Base-by-base conservation (phyloP, 2,329 filamentous ascomycete species). In the Aspergillus ustus region DNA sequence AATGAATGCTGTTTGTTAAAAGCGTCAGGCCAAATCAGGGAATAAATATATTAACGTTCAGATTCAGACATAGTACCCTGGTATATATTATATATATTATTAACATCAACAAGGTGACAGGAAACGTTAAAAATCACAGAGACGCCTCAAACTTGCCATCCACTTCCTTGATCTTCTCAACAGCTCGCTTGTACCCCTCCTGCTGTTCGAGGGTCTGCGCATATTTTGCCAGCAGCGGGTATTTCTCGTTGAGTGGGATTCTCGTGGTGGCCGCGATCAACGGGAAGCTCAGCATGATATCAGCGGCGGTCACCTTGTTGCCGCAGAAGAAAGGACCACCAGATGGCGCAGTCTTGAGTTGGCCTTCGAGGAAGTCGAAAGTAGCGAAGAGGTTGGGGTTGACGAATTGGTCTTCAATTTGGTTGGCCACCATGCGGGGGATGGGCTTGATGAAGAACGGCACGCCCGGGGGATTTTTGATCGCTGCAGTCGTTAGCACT, bases 391-490 rank as follows among this genome's bases (percentile, higher is more conserved):
- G 67, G 45, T 81, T 81, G 20, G 74, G 75, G 5, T 70, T 65
- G 17, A 82, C 65, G 64, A 77, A 82, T 4, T 69, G 68, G 5
- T 74, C 66, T 48, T 81, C 75, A 19, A 82, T 72, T 54, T 76
- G 75, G 40, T 75, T 73, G 7, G 84, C 84, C 20, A 91, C 82
- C 6, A 80, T 76, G 5, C 77, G 76, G 15, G 87, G 87, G 63
- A 91, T 81, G 2, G 88, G 88, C 65, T 85, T 87, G 70, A 91
- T 79, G 79, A 91, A 90, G 81, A 91, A 91, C 0, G 88, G 88
- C 0, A 89, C 82, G 0, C 55, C 55, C 7, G 85, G 82, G 0
- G 84, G 78, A 22, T 78, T 79, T 63, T 80, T 79, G 63, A 88
- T 78, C 49, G 68, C 80, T 79, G 34, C 4, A 25, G 44, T 29